These are phyloP conservation scores for Geopyxis carbonaria DNA, from an alignment of 495 filamentous ascomycete species.

Conservation along the genomic window DNA sequence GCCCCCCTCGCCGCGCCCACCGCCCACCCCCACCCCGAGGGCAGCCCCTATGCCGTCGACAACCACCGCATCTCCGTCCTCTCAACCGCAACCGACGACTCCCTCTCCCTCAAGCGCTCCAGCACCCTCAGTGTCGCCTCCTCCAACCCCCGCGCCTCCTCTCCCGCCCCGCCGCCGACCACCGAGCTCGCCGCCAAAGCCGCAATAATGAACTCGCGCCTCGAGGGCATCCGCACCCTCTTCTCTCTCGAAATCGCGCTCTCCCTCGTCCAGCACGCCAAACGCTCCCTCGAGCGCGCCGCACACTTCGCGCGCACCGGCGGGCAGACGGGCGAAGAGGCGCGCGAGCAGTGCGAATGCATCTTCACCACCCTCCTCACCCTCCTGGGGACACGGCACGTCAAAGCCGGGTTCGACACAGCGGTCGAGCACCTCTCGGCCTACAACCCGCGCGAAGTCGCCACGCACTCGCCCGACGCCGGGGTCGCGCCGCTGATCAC, in stretches of 20 bases:
- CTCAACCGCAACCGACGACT: not conserved
- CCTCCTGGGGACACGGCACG: conserved; percentile 69
- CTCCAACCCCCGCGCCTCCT: not conserved
- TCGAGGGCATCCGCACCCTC: conserved; percentile 83
- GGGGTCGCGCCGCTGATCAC: conserved; percentile 86
- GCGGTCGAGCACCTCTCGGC: conserved; percentile 79
- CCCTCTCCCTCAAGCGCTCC: too few relatives aligned
- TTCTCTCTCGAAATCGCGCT: conserved; percentile 95
- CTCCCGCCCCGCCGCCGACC: conserved; percentile 35
- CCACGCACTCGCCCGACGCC: conserved; percentile 42
- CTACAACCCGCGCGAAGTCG: conserved; percentile 80
- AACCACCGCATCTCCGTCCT: not conserved
- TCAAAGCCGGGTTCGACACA: conserved; percentile 78
- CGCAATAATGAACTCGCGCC: conserved; percentile 80
- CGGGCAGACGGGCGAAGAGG: conserved; percentile 61
- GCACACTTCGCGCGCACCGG: conserved; percentile 64
- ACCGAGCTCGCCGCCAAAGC: conserved; percentile 91
- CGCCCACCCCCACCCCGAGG: not conserved
- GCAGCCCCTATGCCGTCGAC: not conserved
- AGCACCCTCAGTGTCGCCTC: too few relatives aligned
- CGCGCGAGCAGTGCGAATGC: conserved; percentile 65
- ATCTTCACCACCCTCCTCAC: conserved; percentile 76
- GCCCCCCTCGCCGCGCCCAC: too few relatives aligned
- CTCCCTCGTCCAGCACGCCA: conserved; percentile 75
- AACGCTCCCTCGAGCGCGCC: conserved; percentile 70